These are phyloP conservation scores for Echinosophora koreensis DNA, from an alignment of 306 rosid genomes.

Conservation along the genomic window DNA sequence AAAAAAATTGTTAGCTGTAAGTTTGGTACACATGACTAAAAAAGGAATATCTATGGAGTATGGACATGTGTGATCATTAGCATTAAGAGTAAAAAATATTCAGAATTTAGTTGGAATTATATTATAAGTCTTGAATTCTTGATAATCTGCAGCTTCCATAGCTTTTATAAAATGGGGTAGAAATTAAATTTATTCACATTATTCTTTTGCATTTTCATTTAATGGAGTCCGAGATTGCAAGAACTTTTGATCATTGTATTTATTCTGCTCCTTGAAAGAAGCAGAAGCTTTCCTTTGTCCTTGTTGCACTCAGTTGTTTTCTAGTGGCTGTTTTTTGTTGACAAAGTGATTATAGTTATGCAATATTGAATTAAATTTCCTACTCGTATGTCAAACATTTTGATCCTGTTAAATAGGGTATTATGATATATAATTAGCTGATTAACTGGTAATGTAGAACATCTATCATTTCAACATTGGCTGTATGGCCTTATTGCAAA, in stretches of 20 bases:
- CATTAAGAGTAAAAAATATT: not conserved
- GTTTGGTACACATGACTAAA: not conserved
- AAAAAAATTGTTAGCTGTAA: not conserved
- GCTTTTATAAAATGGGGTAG: not conserved
- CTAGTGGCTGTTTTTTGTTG: not conserved
- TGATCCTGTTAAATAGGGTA: not conserved
- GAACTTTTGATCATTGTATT: not conserved
- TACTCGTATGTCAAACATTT: not conserved
- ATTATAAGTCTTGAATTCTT: not conserved
- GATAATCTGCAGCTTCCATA: not conserved
- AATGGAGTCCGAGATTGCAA: not conserved
- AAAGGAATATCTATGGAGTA: slow-evolving; percentile 4
- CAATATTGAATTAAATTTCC: not conserved
- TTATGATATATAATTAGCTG: not conserved
- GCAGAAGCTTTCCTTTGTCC: not conserved
- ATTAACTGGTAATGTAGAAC: not conserved
- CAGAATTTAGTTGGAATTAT: not conserved
- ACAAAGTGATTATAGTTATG: not conserved
- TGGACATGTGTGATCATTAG: not conserved
- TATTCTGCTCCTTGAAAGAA: not conserved
- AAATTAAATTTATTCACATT: slow-evolving; percentile 3
- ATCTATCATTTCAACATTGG: not conserved
- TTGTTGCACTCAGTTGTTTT: slow-evolving; percentile 15
- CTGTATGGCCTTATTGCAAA: not conserved
- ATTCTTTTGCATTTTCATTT: not conserved